These are phyloP conservation scores for Talaromyces sp. DNA, from an alignment of 2,329 filamentous ascomycete species.

Conservation along the genomic window DNA sequence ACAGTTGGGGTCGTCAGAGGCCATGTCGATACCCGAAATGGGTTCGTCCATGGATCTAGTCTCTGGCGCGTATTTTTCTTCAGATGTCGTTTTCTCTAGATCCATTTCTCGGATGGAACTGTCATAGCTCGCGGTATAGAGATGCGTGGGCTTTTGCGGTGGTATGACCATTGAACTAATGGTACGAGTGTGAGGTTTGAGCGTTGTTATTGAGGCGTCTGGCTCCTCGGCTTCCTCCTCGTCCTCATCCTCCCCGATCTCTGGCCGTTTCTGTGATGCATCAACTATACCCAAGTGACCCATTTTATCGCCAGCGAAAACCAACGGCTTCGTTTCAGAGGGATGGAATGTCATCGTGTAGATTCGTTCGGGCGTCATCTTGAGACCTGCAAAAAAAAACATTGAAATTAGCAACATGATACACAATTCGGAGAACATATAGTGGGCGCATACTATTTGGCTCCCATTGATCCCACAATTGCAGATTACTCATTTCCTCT, in stretches of 20 bases:
- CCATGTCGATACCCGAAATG: constrained; percentile 80
- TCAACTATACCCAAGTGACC: constrained; percentile 90
- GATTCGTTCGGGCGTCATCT: constrained; percentile 80
- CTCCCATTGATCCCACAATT: constrained; percentile 77
- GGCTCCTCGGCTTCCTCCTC: constrained; percentile 60
- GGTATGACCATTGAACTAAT: constrained; percentile 81
- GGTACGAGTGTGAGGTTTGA: constrained; percentile 85
- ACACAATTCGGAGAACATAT: constrained; percentile 2
- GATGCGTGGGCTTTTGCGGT: constrained; percentile 64
- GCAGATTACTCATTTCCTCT: constrained; percentile 69
- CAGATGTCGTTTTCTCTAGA: constrained; percentile 70
- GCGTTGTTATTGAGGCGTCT: constrained; percentile 77
- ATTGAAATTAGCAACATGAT: background rate
- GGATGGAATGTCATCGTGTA: constrained; percentile 90
- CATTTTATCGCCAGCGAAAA: constrained; percentile 93
- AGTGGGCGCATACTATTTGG: constrained; percentile 60
- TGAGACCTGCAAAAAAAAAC: constrained; percentile 60
- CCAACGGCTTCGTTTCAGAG: constrained; percentile 73
- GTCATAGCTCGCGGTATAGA: constrained; percentile 89
- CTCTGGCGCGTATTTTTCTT: constrained; percentile 73
- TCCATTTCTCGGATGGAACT: constrained; percentile 86
- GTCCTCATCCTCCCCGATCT: constrained; percentile 47
- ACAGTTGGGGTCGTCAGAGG: constrained; percentile 62
- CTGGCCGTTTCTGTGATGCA: constrained; percentile 52
- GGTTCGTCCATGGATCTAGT: constrained; percentile 68